A percentile compares a stretch with the other conserved stretches of the same genome.
phyloP scores from a whole-genome alignment of 176 grass and related monocot species.

The Paspalum vaginatum region DNA sequence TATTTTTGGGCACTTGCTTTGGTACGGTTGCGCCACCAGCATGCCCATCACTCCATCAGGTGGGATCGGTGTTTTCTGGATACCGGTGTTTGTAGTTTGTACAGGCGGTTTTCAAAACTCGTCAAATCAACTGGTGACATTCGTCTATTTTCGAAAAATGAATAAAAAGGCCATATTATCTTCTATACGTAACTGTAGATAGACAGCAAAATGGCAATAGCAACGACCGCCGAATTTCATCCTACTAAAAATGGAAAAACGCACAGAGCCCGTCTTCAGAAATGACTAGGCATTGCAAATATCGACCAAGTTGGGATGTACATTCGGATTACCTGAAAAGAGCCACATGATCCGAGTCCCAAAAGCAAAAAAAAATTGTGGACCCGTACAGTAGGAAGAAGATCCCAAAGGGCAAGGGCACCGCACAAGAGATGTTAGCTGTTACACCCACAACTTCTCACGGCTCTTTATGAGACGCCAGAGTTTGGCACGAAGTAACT shows the following conservation, averaged over 20 bases:
- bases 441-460: conserved; percentile 40
- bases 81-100: too few species aligned
- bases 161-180: too few species aligned
- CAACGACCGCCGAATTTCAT: neutral
- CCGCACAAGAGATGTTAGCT: conserved; percentile 37
- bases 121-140: too few species aligned
- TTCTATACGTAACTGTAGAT: too few species aligned
- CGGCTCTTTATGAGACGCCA: conserved; percentile 42
- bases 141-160: too few species aligned
- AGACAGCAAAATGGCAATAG: neutral
- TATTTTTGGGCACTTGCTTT: too few species aligned
- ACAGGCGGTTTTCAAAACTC: too few species aligned
- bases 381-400: conserved; percentile 24
- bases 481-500: conserved; percentile 56
- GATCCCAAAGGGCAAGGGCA: conserved; percentile 33
- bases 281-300: neutral
- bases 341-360: conserved; percentile 18
- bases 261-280: neutral
- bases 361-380: conserved; percentile 36
- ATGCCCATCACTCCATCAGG: too few species aligned
- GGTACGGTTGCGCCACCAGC: too few species aligned
- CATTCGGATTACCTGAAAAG: conserved; percentile 34
- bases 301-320: conserved; percentile 32
- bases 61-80: too few species aligned
- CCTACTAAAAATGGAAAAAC: neutral